A percentile compares a stretch with the other conserved stretches of the same genome.
Evolutionary conservation across 208 protist species (phyloP).

Genomic region (Crithidia thermophila): DNA sequence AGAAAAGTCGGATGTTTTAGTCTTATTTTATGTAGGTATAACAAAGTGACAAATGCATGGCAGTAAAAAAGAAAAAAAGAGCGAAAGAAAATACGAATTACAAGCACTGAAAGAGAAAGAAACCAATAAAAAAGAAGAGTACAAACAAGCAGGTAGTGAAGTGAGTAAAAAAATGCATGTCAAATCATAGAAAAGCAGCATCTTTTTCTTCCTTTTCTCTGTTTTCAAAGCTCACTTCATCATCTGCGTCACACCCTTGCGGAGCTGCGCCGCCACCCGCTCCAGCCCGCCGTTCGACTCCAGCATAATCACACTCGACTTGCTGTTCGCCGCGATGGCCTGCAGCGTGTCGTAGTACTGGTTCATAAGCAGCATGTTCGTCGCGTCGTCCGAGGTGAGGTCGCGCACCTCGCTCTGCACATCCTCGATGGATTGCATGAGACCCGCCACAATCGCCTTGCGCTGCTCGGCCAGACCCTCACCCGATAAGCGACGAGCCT

Average conservation of each 20-base stretch:
- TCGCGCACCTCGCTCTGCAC: constrained; percentile 51
- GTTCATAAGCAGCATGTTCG: constrained; percentile 79
- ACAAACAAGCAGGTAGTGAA: constrained; percentile 13
- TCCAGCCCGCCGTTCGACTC: constrained; percentile 59
- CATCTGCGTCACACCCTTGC: constrained; percentile 45
- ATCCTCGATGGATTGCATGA: constrained; percentile 54
- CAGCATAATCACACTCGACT: constrained; percentile 58
- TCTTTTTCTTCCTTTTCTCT: not conserved
- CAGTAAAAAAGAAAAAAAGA: constrained; percentile 4
- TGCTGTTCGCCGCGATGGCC: constrained; percentile 42
- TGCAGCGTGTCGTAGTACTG: constrained; percentile 86
- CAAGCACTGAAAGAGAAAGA: not conserved
- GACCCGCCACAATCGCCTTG: constrained; percentile 69
- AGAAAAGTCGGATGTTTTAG: not conserved
- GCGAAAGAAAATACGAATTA: not conserved
- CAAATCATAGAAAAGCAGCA: not conserved
- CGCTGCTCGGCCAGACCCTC: constrained; percentile 67
- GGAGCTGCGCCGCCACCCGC: constrained; percentile 53
- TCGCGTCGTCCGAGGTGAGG: constrained; percentile 51
- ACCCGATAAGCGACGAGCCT: constrained; percentile 61
- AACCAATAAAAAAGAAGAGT: not conserved
- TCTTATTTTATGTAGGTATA: not conserved
- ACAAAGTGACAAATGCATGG: not conserved
- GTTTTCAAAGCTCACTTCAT: constrained; percentile 25
- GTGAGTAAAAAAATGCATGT: constrained; percentile 11